Percentiles rank a stretch among this genome's conserved stretches.
Conservation (phyloP, 257 asterid species). For the Leptodermis oblonga region DNA sequence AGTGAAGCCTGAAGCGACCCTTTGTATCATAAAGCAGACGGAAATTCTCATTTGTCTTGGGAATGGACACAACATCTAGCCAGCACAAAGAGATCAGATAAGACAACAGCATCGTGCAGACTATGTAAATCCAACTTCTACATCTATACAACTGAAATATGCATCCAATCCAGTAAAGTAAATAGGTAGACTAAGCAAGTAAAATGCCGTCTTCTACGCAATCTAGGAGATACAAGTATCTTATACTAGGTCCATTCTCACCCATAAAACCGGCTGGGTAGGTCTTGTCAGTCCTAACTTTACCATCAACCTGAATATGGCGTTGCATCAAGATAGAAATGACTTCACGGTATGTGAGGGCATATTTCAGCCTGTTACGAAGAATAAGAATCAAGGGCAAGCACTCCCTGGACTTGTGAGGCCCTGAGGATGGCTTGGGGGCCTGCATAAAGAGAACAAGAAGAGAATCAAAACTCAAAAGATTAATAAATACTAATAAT, state of each 20-base stretch:
- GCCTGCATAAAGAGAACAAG: constrained; percentile 36
- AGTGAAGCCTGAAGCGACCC: constrained; percentile 75
- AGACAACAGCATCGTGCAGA: not conserved
- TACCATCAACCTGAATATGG: constrained; percentile 66
- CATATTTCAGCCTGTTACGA: constrained; percentile 69
- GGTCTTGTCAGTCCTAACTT: constrained; percentile 75
- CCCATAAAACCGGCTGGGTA: constrained; percentile 85
- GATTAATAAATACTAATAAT: not conserved
- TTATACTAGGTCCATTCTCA: constrained; percentile 12
- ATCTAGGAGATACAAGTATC: not conserved
- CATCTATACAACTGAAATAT: too few relatives aligned
- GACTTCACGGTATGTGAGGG: constrained; percentile 63
- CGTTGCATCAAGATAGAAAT: constrained; percentile 67
- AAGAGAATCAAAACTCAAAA: not conserved
- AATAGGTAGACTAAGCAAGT: not conserved
- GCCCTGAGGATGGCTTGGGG: constrained; percentile 79
- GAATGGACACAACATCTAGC: constrained; percentile 72
- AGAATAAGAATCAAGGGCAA: constrained; percentile 63
- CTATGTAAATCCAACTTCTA: too few relatives aligned
- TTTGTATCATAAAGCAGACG: constrained; percentile 74
- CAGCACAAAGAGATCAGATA: constrained; percentile 9
- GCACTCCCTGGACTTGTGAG: constrained; percentile 83
- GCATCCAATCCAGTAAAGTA: not conserved
- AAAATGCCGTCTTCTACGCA: not conserved
- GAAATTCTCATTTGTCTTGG: constrained; percentile 76